phyloP scores from a whole-genome alignment of 1,284 basidiomycete species.

The Sanghuangporus baumii region DNA sequence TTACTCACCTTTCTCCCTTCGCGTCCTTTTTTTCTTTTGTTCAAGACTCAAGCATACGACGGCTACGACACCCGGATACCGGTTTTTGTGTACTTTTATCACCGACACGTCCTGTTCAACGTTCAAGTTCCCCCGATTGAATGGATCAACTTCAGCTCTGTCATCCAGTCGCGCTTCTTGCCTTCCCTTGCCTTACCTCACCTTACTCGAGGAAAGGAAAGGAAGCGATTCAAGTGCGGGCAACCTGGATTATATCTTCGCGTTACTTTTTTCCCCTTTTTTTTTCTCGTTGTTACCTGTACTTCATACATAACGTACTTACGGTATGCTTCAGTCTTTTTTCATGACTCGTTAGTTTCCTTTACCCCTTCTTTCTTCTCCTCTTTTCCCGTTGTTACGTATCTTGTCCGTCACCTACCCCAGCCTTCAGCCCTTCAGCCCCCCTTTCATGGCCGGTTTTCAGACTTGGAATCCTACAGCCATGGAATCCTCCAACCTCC shows the following conservation, averaged over 20 bases:
- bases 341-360: background rate
- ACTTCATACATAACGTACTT: background rate
- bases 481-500: background rate
- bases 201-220: background rate
- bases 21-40: background rate
- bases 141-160: no score
- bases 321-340: no score
- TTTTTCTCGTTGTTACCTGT: background rate
- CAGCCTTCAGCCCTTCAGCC: background rate
- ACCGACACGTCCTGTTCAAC: no score
- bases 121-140: no score
- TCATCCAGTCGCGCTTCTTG: background rate
- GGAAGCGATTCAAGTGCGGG: background rate
- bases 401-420: background rate
- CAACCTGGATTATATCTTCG: background rate
- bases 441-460: background rate
- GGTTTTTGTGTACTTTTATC: no score
- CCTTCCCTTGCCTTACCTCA: background rate
- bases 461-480: background rate
- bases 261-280: no score
- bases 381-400: background rate
- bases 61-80: no score
- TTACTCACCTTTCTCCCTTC: background rate
- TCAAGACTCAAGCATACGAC: background rate
- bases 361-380: background rate